phyloP scores from a whole-genome alignment of 139 green algal genomes.

The Micractinium sp. region DNA sequence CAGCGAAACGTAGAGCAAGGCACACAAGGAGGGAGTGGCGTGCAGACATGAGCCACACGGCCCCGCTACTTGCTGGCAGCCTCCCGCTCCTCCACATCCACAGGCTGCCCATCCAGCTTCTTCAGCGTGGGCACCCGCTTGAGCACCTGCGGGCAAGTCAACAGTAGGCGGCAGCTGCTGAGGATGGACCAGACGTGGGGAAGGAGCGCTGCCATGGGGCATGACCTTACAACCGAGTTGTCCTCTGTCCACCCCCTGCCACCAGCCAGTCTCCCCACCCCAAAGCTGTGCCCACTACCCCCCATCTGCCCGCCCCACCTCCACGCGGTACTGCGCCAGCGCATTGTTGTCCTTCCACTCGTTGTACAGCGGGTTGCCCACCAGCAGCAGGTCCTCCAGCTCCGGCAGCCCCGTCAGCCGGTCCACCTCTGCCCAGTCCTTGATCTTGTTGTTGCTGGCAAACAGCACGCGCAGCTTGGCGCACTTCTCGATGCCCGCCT shows the following conservation, averaged over 20 bases:
- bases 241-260: no score
- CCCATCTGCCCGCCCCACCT: conserved; percentile 48
- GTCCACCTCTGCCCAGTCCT: conserved; percentile 82
- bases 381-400: conserved; percentile 89
- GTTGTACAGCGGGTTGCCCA: conserved; percentile 89
- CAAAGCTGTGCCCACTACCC: no score
- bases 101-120: conserved; percentile 90
- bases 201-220: background rate
- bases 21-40: background rate
- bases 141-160: conserved; percentile 56
- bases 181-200: no score
- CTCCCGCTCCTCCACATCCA: conserved; percentile 87
- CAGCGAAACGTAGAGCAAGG: background rate
- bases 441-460: conserved; percentile 91
- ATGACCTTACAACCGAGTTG: background rate
- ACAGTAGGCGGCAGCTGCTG: no score
- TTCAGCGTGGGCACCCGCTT: conserved; percentile 87
- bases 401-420: conserved; percentile 66
- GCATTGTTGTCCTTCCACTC: conserved; percentile 73
- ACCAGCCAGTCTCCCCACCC: no score
- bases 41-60: no score
- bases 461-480: conserved; percentile 83
- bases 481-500: conserved; percentile 87
- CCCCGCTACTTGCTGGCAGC: conserved; percentile 41
- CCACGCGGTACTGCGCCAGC: conserved; percentile 77